Base-by-base conservation (phyloP, 441 rosid species). In the Omphalea diandra region DNA sequence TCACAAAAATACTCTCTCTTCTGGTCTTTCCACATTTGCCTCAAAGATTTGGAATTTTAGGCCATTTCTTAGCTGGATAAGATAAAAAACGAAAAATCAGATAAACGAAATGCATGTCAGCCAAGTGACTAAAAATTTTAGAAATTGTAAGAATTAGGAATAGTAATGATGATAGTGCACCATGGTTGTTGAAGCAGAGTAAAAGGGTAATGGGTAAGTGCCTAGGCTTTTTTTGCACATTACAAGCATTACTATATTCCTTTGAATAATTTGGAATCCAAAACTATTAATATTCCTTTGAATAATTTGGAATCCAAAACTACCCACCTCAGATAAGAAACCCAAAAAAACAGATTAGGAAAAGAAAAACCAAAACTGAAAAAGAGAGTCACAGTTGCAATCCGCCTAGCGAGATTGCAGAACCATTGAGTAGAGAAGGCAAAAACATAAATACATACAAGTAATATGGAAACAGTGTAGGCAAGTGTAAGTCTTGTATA, bases 41-140 rank as follows among this genome's bases (percentile, higher is more conserved):
- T 70, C 68, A 62, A 36, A 63, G 62, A 69, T 55, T 72, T 35
- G 73, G 67, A 62, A 47, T 64, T 63, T 43, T 22, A 53, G 52
- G 44, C 46, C 20, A 36, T 24, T 29, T 41, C 73, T 72, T 76
- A 26, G 71, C 79, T 74, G 70, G 11, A 43, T 47, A 64, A 62
- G n/a, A n/a, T n/a, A 43, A 74, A 74, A 58, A 56, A 55, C 53
- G 52, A 27, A 22, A 38, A 70, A 75, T 53, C 57, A 64, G 57
- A 35, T 60, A 20, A 50, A 35, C 65, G 75, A 75, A 67, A 82
- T 75, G 81, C 73, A 80, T 81, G 89, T 86, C 87, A 84, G 88
- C 58, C 62, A 58, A 71, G 65, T 72, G 56, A 69, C 56, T 35
- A 69, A 69, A 68, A 43, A 59, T 56, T 65, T 69, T 76, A 79